Base-by-base conservation (phyloP, 2,329 filamentous ascomycete genomes). In the Aspergillus sp. region DNA sequence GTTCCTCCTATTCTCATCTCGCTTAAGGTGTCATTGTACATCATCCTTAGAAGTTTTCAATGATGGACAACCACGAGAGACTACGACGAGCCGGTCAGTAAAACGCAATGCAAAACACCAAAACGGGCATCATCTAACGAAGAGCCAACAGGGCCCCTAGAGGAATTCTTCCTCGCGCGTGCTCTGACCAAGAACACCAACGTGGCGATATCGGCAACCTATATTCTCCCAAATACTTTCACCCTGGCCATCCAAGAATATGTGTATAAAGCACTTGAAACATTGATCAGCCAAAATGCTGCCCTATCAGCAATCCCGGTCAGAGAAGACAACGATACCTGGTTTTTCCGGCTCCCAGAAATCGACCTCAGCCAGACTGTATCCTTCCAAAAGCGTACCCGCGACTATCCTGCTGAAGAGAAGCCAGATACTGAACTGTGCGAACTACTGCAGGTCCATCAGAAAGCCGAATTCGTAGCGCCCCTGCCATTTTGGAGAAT, bases 401-500 rank as follows among this genome's bases (percentile, higher is more conserved):
- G 63, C 15, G 48, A 48, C 2, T 47, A 58, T 2, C 41, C 63
- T 1, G 66, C 30, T 4, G 54, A 54, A 11, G 70, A 71, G 27
- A 67, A 70, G 10, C 58, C 64, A 25, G 79, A 82, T 59, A 47
- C 58, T 3, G 78, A 80, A 53, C 64, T 83, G 3, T 75, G 82
- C 15, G 57, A 66, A 0, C 27, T 81, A 1, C 62, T 83, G 7
- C 62, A 74, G 39, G 57, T 66, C 1, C 74, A 83, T 64, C 81
- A 83, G 59, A 77, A 76, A 54, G 73, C 59, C n/a, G 64, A 73
- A 2, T 80, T 77, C 64, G 71, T 71, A 21, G 64, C 72, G 1
- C 69, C 68, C 2, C 49, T 71, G n/a, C 77, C 80, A 1, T 78
- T 77, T 61, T 83, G 81, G 81, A 75, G 79, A 19, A 66, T 83